phyloP scores from a whole-genome alignment of 2,329 filamentous ascomycete genomes.

The Coniochaeta ligniaria region DNA sequence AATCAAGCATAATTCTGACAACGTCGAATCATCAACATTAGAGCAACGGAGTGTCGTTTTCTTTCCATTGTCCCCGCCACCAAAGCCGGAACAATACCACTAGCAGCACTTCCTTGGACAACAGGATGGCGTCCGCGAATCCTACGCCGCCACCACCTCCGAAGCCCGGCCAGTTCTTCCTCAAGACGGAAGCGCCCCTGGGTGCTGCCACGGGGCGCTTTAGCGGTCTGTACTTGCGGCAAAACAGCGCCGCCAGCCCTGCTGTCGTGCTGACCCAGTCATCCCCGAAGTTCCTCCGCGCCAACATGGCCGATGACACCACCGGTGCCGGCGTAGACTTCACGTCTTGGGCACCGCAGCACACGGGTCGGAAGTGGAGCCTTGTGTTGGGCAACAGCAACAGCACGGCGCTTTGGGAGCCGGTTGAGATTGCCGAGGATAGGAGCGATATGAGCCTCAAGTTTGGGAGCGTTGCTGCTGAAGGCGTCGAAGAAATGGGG shows the following conservation, averaged over 20 bases:
- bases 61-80: no score
- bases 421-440: conserved; percentile 1
- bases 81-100: no score
- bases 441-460: neutral
- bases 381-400: neutral
- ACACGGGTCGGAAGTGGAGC: neutral
- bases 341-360: conserved; percentile 1
- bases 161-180: conserved; percentile 2
- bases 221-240: conserved; percentile 1
- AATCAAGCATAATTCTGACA: no score
- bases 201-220: neutral
- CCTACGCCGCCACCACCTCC: neutral
- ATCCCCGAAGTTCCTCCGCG: neutral
- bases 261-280: neutral
- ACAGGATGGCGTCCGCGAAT: neutral
- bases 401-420: neutral
- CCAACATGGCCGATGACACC: neutral
- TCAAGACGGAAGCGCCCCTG: neutral
- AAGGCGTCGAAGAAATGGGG: neutral
- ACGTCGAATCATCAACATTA: no score
- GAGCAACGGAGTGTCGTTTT: no score
- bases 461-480: neutral
- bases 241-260: conserved; percentile 2
- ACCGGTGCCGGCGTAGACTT: neutral
- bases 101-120: neutral